Percentiles rank a stretch among this genome's conserved stretches.
Evolutionary conservation across 2,329 filamentous ascomycete species (phyloP).

Genomic region (Paracoccidioides lutzii): DNA sequence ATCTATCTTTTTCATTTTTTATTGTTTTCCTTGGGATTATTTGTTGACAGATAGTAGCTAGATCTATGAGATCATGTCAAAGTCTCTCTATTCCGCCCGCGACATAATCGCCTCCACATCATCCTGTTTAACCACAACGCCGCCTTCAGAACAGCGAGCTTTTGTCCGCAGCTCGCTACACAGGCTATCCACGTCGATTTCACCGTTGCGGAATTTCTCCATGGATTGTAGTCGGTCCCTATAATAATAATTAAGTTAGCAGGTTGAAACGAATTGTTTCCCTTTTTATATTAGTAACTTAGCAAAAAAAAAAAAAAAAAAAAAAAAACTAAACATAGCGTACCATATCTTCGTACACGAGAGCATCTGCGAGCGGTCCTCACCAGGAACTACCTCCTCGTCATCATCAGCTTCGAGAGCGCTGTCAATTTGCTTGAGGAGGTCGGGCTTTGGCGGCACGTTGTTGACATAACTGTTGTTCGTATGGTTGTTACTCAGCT

Average conservation of each 20-base stretch:
- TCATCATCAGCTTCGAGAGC: constrained; percentile 52
- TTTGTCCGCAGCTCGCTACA: constrained; percentile 91
- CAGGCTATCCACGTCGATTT: constrained; percentile 84
- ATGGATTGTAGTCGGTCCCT: constrained; percentile 87
- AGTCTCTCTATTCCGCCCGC: constrained; percentile 19
- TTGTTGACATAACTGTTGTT: constrained; percentile 4
- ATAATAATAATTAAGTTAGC: constrained; percentile 6
- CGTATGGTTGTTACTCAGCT: constrained; percentile 19
- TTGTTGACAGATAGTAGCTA: too few relatives aligned
- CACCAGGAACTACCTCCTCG: constrained; percentile 53
- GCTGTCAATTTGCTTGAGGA: constrained; percentile 64
- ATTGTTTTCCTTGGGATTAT: too few relatives aligned
- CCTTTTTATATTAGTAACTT: too few relatives aligned
- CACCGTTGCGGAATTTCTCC: constrained; percentile 75
- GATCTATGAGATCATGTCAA: not conserved
- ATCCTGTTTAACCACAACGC: constrained; percentile 75
- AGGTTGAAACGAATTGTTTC: not conserved
- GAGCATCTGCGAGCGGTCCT: constrained; percentile 52
- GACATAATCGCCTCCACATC: constrained; percentile 73
- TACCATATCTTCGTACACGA: constrained; percentile 92
- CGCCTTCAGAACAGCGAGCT: constrained; percentile 80
- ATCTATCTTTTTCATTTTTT: not conserved
- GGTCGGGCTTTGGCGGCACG: constrained; percentile 47
- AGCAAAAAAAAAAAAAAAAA: not conserved
- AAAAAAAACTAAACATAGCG: constrained; percentile 19